Evolutionary conservation across 2,329 filamentous ascomycete species (phyloP).

Genomic region (Knufia fluminis): DNA sequence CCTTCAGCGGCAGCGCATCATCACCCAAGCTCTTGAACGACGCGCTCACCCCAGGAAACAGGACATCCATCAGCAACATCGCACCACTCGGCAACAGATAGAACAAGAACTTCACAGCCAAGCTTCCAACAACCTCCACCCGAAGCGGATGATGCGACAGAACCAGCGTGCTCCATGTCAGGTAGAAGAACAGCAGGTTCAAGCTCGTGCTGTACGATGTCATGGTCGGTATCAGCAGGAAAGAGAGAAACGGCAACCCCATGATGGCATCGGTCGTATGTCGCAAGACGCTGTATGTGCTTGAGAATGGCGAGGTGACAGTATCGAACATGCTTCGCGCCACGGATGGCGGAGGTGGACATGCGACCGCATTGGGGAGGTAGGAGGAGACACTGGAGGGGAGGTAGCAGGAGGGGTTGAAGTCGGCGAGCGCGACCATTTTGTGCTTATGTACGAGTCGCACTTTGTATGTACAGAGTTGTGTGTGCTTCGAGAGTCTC

Average conservation of each 20-base stretch:
- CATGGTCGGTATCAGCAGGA: constrained; percentile 51
- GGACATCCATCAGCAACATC: constrained; percentile 64
- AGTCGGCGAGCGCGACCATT: constrained; percentile 2
- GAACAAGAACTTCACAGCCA: constrained; percentile 58
- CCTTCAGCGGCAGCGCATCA: constrained; percentile 38
- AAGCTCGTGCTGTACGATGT: constrained; percentile 68
- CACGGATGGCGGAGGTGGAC: constrained; percentile 20
- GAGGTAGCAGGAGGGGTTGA: constrained; percentile 22
- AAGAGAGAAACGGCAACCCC: constrained; percentile 63
- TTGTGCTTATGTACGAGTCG: neutral
- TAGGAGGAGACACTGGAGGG: constrained; percentile 18
- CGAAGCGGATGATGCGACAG: constrained; percentile 64
- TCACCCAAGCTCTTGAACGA: constrained; percentile 59
- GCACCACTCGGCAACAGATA: constrained; percentile 64
- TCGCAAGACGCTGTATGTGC: constrained; percentile 18
- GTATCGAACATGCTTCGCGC: constrained; percentile 17
- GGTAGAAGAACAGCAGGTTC: constrained; percentile 80
- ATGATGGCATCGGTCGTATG: constrained; percentile 54
- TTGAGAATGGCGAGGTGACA: constrained; percentile 18
- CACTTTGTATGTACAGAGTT: neutral
- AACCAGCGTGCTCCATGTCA: constrained; percentile 80
- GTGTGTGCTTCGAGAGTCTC: neutral
- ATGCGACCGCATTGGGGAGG: constrained; percentile 19
- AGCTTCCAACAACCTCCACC: constrained; percentile 63
- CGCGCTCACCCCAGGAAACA: constrained; percentile 59